Conservation (phyloP, 2,329 filamentous ascomycete genomes). For the Colletotrichum eremochloae region DNA sequence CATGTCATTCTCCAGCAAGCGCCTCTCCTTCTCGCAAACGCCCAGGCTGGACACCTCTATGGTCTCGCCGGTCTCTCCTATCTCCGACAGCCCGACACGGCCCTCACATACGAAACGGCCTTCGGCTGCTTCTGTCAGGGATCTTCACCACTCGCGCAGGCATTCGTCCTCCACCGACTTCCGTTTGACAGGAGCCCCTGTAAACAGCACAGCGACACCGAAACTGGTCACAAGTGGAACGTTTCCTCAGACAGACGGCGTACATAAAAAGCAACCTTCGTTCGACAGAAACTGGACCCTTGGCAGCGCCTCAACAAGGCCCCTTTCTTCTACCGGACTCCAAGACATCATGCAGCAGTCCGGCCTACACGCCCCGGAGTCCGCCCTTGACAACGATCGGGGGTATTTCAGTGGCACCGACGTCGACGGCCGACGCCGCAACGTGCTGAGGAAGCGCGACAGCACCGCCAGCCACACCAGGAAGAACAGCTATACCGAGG, state of each 20-base stretch:
- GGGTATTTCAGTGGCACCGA: constrained; percentile 96
- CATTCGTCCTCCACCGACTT: constrained; percentile 86
- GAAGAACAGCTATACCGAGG: constrained; percentile 82
- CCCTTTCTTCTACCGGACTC: constrained; percentile 66
- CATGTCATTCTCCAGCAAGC: constrained; percentile 61
- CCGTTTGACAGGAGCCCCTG: constrained; percentile 57
- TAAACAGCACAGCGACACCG: constrained; percentile 53
- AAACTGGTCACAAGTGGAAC: constrained; percentile 60
- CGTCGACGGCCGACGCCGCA: constrained; percentile 80
- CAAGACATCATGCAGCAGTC: constrained; percentile 59
- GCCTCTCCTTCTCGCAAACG: constrained; percentile 65
- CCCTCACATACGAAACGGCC: constrained; percentile 70
- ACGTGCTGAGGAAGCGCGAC: constrained; percentile 84
- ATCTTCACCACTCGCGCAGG: constrained; percentile 85
- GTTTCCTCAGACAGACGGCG: constrained; percentile 55
- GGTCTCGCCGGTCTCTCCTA: constrained; percentile 56
- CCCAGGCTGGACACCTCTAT: constrained; percentile 62
- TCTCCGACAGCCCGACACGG: constrained; percentile 62
- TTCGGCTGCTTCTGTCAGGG: constrained; percentile 85
- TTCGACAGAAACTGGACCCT: constrained; percentile 80
- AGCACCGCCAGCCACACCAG: constrained; percentile 71
- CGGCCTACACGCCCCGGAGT: constrained; percentile 58
- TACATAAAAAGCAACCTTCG: constrained; percentile 75
- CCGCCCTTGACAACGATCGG: constrained; percentile 77
- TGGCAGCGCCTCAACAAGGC: constrained; percentile 63